Conservation (phyloP, 75 land plant genomes). For the Chamaecyparis obtusa region DNA sequence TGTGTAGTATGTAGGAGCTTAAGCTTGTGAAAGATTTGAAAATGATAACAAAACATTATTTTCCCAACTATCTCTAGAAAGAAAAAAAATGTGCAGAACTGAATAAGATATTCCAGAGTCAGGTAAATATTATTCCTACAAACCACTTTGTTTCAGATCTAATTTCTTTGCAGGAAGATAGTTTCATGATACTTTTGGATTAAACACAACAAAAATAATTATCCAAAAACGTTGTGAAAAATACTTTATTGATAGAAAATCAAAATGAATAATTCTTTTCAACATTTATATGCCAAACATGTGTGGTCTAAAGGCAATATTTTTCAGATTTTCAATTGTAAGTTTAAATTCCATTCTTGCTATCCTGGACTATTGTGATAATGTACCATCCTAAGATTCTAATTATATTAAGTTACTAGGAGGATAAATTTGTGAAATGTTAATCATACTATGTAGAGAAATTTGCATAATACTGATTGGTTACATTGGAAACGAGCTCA, state of each 20-base stretch:
- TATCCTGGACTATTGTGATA: not conserved
- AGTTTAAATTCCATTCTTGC: not conserved
- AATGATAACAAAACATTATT: not conserved
- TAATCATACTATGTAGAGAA: not conserved
- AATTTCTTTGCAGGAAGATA: not conserved
- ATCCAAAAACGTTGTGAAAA: not conserved
- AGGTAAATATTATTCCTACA: not conserved
- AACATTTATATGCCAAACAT: not conserved
- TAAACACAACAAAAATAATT: not conserved
- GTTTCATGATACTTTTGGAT: not conserved
- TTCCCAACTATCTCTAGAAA: not conserved
- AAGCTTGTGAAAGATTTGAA: slow-evolving; percentile 4
- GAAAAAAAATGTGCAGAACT: not conserved
- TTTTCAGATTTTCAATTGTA: not conserved
- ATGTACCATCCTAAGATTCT: not conserved
- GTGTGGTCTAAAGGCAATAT: not conserved
- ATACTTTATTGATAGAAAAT: not conserved
- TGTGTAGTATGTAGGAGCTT: not conserved
- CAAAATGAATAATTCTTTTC: too few relatives aligned
- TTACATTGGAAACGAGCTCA: not conserved
- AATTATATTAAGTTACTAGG: not conserved
- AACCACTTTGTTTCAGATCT: not conserved
- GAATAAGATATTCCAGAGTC: not conserved
- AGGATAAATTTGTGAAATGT: not conserved
- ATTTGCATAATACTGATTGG: not conserved